These are phyloP conservation scores for Selaginella tamariscina DNA, from an alignment of 75 land plant species.

Conservation along the genomic window DNA sequence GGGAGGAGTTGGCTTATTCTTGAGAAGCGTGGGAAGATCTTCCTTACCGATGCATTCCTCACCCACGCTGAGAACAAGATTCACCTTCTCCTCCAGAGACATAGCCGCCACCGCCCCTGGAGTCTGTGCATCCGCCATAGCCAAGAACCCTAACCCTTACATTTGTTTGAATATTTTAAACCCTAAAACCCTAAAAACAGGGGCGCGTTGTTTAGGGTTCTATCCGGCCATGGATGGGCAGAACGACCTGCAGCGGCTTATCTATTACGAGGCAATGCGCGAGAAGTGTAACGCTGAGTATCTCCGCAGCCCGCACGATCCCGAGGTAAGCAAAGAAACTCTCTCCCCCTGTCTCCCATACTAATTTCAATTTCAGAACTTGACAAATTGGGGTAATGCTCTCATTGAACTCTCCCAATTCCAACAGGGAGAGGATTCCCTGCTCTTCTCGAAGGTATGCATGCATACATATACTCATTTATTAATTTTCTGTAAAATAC, in stretches of 20 bases:
- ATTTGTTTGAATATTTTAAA: not conserved
- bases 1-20: conserved; percentile 43
- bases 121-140: not conserved
- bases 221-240: not conserved
- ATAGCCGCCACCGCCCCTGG: not conserved
- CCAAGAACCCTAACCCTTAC: not conserved
- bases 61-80: conserved; percentile 55
- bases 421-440: conserved; percentile 2
- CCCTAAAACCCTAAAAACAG: not conserved
- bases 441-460: not conserved
- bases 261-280: not conserved
- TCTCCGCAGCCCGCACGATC: conserved; percentile 11
- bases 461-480: not conserved
- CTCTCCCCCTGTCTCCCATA: not conserved
- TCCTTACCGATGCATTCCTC: conserved; percentile 81
- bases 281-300: not conserved
- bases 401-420: not conserved
- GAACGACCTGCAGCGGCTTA: conserved; percentile 6
- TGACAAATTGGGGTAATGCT: conserved; percentile 6
- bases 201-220: not conserved
- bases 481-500: not conserved
- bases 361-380: not conserved
- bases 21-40: conserved; percentile 52
- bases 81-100: conserved; percentile 49
- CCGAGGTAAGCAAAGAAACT: not conserved